Evolutionary conservation across 2,329 filamentous ascomycete genomes (phyloP).

Genomic region (Lachnellula suecica): DNA sequence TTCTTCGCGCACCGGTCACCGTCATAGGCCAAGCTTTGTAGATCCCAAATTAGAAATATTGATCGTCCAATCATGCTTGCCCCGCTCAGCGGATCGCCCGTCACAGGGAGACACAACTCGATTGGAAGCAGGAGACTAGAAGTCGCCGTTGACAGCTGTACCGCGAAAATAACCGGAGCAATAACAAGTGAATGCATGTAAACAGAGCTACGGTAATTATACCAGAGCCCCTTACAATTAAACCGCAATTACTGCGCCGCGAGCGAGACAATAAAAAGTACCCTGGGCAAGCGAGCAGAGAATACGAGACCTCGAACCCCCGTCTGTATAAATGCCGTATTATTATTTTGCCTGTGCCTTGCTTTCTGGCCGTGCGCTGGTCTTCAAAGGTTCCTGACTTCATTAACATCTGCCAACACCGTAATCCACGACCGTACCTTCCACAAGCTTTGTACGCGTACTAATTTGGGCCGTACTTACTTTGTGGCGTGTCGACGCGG

Average conservation of each 20-base stretch:
- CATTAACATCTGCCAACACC: not conserved
- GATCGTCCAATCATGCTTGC: not conserved
- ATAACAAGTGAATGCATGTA: too few relatives aligned
- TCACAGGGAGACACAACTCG: not conserved
- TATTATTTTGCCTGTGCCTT: not conserved
- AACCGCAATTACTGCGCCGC: not conserved
- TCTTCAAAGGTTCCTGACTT: not conserved
- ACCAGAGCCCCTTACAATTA: too few relatives aligned
- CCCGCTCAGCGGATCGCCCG: not conserved
- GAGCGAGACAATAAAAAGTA: too few relatives aligned
- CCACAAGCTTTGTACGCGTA: too few relatives aligned
- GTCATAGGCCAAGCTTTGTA: constrained; percentile 3
- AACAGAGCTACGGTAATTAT: too few relatives aligned
- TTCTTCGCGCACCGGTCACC: not conserved
- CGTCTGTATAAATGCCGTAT: not conserved
- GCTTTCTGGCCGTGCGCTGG: not conserved
- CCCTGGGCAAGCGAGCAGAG: too few relatives aligned
- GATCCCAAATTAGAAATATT: constrained; percentile 1
- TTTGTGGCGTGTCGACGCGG: not conserved
- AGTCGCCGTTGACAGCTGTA: not conserved
- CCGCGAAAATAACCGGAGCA: not conserved
- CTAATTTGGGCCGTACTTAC: too few relatives aligned
- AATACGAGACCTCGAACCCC: not conserved
- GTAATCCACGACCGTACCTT: too few relatives aligned
- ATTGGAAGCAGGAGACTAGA: not conserved